phyloP scores from a whole-genome alignment of 352 stramenopile species.

The Pythium rhizo-oryzae region DNA sequence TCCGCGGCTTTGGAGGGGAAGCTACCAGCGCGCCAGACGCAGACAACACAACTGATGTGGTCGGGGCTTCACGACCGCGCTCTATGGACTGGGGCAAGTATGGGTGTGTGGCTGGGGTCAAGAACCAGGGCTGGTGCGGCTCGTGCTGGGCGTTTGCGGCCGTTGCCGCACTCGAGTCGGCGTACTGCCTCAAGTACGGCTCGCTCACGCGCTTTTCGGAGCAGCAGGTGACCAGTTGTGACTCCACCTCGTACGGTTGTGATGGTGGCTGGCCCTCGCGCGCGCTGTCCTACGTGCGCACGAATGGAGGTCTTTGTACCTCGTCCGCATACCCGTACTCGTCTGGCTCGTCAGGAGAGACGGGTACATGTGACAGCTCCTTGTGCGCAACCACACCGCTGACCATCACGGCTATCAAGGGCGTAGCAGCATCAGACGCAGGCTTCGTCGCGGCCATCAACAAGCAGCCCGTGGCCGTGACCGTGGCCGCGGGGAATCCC shows the following conservation, averaged over 20 bases:
- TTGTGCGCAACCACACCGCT: constrained; percentile 34
- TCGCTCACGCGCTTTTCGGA: constrained; percentile 87
- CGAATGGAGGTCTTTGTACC: constrained; percentile 73
- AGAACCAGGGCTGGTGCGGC: constrained; percentile 96
- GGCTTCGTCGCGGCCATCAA: constrained; percentile 86
- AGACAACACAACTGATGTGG: constrained; percentile 22
- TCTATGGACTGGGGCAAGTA: constrained; percentile 55
- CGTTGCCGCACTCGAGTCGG: constrained; percentile 90
- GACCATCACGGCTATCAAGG: constrained; percentile 43
- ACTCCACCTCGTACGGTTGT: constrained; percentile 80
- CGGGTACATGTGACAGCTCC: constrained; percentile 32
- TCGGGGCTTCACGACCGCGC: background rate
- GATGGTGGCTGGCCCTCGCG: constrained; percentile 86
- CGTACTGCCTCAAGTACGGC: constrained; percentile 80
- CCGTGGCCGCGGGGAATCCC: constrained; percentile 93
- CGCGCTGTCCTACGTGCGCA: constrained; percentile 89
- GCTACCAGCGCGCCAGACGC: background rate
- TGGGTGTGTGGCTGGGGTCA: constrained; percentile 75
- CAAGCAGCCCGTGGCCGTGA: constrained; percentile 92
- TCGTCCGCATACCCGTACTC: constrained; percentile 82
- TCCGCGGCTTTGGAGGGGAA: constrained; percentile 1
- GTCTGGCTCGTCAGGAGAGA: constrained; percentile 39
- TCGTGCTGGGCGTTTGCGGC: constrained; percentile 97
- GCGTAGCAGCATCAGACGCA: constrained; percentile 65
- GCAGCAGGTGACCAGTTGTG: constrained; percentile 93